A percentile compares a stretch with the other conserved stretches of the same genome.
phyloP scores from a whole-genome alignment of 2,329 filamentous ascomycete genomes.

The Botrytis byssoidea region DNA sequence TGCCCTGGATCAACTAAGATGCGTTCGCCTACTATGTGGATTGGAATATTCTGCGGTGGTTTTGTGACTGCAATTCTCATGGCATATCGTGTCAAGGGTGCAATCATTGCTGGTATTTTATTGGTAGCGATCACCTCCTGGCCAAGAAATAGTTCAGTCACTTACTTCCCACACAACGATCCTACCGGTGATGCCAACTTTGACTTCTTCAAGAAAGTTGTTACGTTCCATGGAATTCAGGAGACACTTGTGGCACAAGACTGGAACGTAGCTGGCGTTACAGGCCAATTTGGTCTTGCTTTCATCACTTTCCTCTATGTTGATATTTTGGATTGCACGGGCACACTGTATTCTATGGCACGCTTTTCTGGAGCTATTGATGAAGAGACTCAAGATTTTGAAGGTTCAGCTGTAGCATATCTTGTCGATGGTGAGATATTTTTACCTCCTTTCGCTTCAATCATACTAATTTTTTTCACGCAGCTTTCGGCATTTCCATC shows the following conservation, averaged over 20 bases:
- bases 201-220: constrained; percentile 85
- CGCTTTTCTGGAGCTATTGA: constrained; percentile 78
- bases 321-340: constrained; percentile 83
- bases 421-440: constrained; percentile 59
- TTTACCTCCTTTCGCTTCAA: background rate
- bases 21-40: constrained; percentile 80
- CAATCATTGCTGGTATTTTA: constrained; percentile 78
- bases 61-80: constrained; percentile 76
- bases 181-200: constrained; percentile 66
- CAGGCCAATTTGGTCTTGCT: constrained; percentile 76
- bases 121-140: constrained; percentile 86
- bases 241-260: constrained; percentile 70
- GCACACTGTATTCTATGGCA: constrained; percentile 87
- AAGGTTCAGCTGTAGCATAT: constrained; percentile 80
- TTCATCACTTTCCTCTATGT: constrained; percentile 89
- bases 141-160: constrained; percentile 75
- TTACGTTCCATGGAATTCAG: constrained; percentile 76
- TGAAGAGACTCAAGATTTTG: constrained; percentile 80
- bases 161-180: constrained; percentile 79
- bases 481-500: constrained; percentile 72
- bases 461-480: background rate
- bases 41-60: constrained; percentile 84
- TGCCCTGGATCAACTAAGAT: constrained; percentile 68
- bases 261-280: constrained; percentile 68
- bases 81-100: constrained; percentile 84